These are phyloP conservation scores for Aspergillus ochraceoroseus DNA, from an alignment of 2,329 filamentous ascomycete species.

Conservation along the genomic window DNA sequence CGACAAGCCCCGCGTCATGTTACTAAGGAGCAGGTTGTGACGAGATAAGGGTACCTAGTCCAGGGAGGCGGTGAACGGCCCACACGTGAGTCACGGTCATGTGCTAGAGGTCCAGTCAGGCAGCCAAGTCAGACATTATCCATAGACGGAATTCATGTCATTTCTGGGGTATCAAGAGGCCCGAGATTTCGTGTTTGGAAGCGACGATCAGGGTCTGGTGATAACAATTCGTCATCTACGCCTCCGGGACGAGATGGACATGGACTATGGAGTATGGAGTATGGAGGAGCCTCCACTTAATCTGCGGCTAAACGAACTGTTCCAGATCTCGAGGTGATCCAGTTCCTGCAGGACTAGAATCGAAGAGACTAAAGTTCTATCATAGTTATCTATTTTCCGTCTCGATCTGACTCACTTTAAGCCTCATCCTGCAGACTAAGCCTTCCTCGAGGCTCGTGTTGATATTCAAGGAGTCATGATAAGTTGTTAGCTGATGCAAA, in stretches of 20 bases:
- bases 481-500: too few relatives aligned
- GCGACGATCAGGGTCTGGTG: conserved; percentile 11
- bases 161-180: too few relatives aligned
- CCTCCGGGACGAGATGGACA: too few relatives aligned
- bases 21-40: conserved; percentile 11
- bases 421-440: conserved; percentile 4
- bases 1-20: conserved; percentile 29
- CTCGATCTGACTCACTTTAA: conserved; percentile 10
- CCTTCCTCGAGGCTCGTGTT: too few relatives aligned
- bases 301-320: conserved; percentile 17
- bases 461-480: too few relatives aligned
- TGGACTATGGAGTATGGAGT: too few relatives aligned
- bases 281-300: conserved; percentile 19
- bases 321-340: too few relatives aligned
- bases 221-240: conserved; percentile 6
- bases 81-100: conserved; percentile 23
- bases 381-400: conserved; percentile 1
- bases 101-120: conserved; percentile 5
- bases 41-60: conserved; percentile 22
- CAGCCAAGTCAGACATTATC: conserved; percentile 3
- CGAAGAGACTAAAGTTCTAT: not conserved
- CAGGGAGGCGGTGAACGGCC: conserved; percentile 26
- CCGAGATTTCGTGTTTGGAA: not conserved
- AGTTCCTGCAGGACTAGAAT: not conserved
- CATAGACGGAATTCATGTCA: too few relatives aligned